Evolutionary conservation across 2,329 filamentous ascomycete genomes (phyloP).

Genomic region (Aspergillus sp.): DNA sequence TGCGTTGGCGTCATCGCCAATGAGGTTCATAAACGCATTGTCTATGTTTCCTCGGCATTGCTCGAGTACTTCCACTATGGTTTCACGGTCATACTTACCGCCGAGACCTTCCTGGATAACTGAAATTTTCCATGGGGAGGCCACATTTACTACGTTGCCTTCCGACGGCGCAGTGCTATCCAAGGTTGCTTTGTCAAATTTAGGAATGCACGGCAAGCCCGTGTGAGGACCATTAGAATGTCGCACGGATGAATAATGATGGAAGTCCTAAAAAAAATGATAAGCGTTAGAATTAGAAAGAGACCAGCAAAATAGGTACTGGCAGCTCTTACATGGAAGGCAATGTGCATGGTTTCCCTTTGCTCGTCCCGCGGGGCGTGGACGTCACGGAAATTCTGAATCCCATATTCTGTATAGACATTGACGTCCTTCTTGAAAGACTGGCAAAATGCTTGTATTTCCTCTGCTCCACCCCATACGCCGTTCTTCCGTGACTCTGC

Average conservation of each 20-base stretch:
- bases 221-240: slow-evolving; percentile 59
- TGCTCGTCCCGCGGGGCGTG: slow-evolving; percentile 37
- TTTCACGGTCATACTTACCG: slow-evolving; percentile 50
- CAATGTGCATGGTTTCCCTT: slow-evolving; percentile 54
- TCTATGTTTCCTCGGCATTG: slow-evolving; percentile 56
- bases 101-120: slow-evolving; percentile 54
- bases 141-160: slow-evolving; percentile 34
- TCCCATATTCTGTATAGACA: slow-evolving; percentile 53
- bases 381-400: slow-evolving; percentile 48
- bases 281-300: slow-evolving; percentile 5
- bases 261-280: slow-evolving; percentile 51
- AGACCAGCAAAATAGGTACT: background rate
- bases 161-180: slow-evolving; percentile 15
- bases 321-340: slow-evolving; percentile 57
- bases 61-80: slow-evolving; percentile 54
- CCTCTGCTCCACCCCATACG: slow-evolving; percentile 66
- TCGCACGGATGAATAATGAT: slow-evolving; percentile 68
- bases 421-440: slow-evolving; percentile 62
- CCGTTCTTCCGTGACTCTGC: slow-evolving; percentile 60
- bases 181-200: slow-evolving; percentile 12
- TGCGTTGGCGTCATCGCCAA: slow-evolving; percentile 45
- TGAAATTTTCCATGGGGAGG: slow-evolving; percentile 57
- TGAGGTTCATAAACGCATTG: slow-evolving; percentile 52
- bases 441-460: slow-evolving; percentile 65
- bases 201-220: slow-evolving; percentile 52